Base-by-base conservation (phyloP, 1,284 basidiomycete genomes). In the Inonotus obliquus region DNA sequence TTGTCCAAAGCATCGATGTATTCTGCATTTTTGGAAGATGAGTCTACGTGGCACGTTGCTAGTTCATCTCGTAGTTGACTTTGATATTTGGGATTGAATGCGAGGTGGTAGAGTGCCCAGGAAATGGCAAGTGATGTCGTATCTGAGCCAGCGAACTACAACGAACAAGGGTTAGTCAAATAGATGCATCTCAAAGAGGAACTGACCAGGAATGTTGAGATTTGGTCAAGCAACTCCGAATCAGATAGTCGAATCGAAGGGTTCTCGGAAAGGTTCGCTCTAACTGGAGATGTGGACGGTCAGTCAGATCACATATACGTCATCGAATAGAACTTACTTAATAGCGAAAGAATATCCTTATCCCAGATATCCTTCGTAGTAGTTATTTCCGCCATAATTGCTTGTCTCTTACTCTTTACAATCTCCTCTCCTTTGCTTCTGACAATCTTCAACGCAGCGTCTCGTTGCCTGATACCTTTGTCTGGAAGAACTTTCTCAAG, bases 41-140 rank as follows among this genome's bases (percentile, higher is more conserved):
- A 0, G 25, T 27, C 37, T 10, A 54, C 9, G 38, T 38, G 9
- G 41, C 3, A 48, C 4, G 63, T 52, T 23, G 39, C 39, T 10
- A 80, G 66, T 66, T 86, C 83, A 4, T 73, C 70, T 2, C 83
- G 75, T 0, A 85, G 73, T 44, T 73, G 74, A 23, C 66, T 67
- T 67, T 86, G 83, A 2, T 76, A 65, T 0, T 76, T 74, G 0
- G 71, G 77, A 57, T 83, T 67, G 6, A 71, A 70, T 9, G 84
- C 75, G 23, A 87, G 79, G 57, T 78, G 74, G 67, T 82, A 76
- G 1, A 86, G 71, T 56, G 78, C 80, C 81, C 81, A 86, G 3
- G 80, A 72, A 54, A 83, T 73, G 45, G 81, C 77, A 4, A 84
- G 72, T 1, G 80, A 75, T 21, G 82, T 81, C 0, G 82, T 80